Conservation (phyloP, 768 basidiomycete genomes). For the Rhodotorula graminis region DNA sequence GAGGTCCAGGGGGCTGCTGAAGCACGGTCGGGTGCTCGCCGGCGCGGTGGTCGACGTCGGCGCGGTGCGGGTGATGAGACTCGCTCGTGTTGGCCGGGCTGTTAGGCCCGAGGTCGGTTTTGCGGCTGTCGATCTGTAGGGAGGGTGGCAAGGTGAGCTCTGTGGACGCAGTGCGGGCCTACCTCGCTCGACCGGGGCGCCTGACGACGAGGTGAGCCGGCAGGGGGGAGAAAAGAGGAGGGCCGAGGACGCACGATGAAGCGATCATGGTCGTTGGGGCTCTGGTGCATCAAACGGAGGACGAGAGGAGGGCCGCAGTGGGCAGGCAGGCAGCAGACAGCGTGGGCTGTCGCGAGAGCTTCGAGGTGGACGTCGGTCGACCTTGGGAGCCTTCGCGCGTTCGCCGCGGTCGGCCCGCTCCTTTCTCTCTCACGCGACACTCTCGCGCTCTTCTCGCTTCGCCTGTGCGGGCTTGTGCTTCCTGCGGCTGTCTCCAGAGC, state of each 20-base stretch:
- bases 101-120: background rate
- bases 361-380: too few species aligned
- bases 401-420: too few species aligned
- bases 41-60: background rate
- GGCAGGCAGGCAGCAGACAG: background rate
- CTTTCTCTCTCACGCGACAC: too few species aligned
- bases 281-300: constrained; percentile 2
- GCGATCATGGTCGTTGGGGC: background rate
- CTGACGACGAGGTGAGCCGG: background rate
- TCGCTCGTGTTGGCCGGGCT: background rate
- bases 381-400: too few species aligned
- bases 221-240: background rate
- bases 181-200: too few species aligned
- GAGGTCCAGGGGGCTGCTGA: background rate
- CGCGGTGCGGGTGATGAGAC: background rate
- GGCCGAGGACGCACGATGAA: background rate
- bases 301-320: background rate
- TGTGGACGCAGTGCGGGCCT: too few species aligned
- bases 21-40: background rate
- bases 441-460: too few species aligned
- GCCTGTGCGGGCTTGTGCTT: too few species aligned
- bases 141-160: background rate
- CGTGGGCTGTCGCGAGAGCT: background rate
- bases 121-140: background rate
- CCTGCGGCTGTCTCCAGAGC: too few species aligned